Base-by-base conservation (phyloP, 768 basidiomycete genomes). In the Boletus subparvulus region DNA sequence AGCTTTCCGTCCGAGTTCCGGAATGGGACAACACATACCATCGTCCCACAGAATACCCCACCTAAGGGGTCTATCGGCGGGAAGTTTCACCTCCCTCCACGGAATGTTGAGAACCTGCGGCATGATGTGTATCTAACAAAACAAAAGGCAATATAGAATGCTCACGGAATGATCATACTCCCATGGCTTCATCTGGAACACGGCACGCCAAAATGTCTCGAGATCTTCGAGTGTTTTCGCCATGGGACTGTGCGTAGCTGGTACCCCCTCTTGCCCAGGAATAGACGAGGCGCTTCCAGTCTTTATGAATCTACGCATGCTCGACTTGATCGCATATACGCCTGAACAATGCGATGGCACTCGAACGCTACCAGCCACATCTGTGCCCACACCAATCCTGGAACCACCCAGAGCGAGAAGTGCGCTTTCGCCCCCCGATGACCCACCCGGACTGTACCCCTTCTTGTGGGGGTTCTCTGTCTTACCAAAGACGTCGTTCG, bases 11-110 rank as follows among this genome's bases (percentile, higher is more conserved):
- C 19, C 4, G 30, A 39, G 14, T 35, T 7, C 26, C 10, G 10
- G 14, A 42, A 8, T 1, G 12, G 7, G 2, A 48, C 36, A 42
- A 46, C 3, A 47, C 61, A 19, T 41, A 83, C 86, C 82, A 63
- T 88, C 86, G 43, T 84, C 80, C 81, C 83, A 82, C 56, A 87
- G 69, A 37, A 87, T 74, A 26, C 84, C 84, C 81, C 82, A 88
- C 61, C 84, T 83, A 35, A 86, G 42, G 6, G 70, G 69, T 61
- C 81, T 80, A 73, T 80, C 68, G 74, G 77, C 52, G 71, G 79
- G 58, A 66, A 81, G 42, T 40, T 71, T 61, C 78, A 76, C 69
- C 4, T 69, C 63, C 52, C 66, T 65, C 68, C 67, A 75, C 1
- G 78, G 76, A 19, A 79, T 69, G 39, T 69, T 61, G 19, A 65